phyloP scores from a whole-genome alignment of 129 eudicot species.

The Flaveria linearis region DNA sequence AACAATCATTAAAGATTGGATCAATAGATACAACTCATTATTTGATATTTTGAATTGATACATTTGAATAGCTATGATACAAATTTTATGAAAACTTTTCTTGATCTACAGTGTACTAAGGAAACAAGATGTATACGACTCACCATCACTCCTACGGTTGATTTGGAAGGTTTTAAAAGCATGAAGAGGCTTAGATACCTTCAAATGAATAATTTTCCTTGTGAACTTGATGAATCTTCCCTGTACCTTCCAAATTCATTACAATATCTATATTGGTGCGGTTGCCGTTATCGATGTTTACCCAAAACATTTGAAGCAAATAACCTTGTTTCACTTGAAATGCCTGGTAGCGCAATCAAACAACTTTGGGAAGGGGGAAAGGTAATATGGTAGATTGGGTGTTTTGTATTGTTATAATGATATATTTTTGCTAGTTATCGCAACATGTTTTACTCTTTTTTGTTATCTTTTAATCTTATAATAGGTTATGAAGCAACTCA shows the following conservation, averaged over 20 bases:
- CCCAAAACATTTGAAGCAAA: conserved; percentile 10
- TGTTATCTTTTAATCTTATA: background rate
- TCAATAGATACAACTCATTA: too few species aligned
- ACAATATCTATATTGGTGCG: background rate
- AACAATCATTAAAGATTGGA: too few species aligned
- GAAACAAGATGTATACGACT: conserved; percentile 1
- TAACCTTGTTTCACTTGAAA: conserved; percentile 7
- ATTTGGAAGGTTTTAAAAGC: background rate
- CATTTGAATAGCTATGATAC: background rate
- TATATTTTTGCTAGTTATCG: too few species aligned
- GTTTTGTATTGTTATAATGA: background rate
- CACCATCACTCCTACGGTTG: too few species aligned
- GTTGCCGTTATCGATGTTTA: background rate
- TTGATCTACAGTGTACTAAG: background rate
- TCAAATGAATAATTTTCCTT: background rate
- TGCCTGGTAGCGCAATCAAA: background rate
- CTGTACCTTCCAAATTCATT: background rate
- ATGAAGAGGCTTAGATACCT: background rate
- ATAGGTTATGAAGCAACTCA: conserved; percentile 9
- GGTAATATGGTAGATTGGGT: background rate
- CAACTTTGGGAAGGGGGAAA: conserved; percentile 15
- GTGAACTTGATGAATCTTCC: background rate
- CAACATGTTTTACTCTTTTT: too few species aligned
- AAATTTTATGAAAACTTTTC: background rate
- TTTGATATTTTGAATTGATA: background rate